A percentile compares a stretch with the other conserved stretches of the same genome.
Evolutionary conservation across 78 protist species (phyloP).

Genomic region (Diacronema lutheri): DNA sequence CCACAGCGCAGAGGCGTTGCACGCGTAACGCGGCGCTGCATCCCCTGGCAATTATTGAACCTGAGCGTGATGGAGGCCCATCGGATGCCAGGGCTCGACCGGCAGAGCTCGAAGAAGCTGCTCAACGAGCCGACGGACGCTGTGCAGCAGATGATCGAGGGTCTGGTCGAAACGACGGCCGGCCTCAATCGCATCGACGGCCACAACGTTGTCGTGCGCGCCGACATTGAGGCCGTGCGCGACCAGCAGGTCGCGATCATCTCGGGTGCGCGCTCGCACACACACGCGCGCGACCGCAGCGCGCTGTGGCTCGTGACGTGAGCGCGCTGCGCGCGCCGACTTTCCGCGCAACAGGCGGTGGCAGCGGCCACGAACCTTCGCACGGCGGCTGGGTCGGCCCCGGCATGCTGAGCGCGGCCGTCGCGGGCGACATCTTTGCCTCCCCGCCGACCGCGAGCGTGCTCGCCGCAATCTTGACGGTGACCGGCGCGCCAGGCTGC

Average conservation of each 20-base stretch:
- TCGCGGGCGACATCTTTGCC: slow-evolving; percentile 63
- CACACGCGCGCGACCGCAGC: no score
- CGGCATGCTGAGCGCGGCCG: slow-evolving; percentile 70
- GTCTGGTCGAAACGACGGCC: not conserved
- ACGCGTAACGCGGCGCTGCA: no score
- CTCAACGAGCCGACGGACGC: slow-evolving; percentile 40
- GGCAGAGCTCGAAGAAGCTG: slow-evolving; percentile 35
- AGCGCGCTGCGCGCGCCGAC: no score
- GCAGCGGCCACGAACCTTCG: slow-evolving; percentile 73
- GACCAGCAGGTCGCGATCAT: no score
- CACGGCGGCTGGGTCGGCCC: slow-evolving; percentile 66
- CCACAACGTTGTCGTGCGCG: slow-evolving; percentile 3
- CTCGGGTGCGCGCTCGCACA: no score
- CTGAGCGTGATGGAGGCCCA: no score
- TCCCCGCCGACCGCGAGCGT: slow-evolving; percentile 42
- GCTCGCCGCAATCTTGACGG: slow-evolving; percentile 54
- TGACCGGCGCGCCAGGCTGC: slow-evolving; percentile 45
- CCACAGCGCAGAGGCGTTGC: no score
- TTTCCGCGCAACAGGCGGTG: no score
- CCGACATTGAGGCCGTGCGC: not conserved
- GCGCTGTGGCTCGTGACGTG: slow-evolving; percentile 33
- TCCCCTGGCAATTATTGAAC: no score
- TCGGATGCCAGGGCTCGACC: no score
- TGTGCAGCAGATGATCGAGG: slow-evolving; percentile 59
- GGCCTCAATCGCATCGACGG: not conserved